Conservation (phyloP, 192 early-diverging fungal species). For the Backusella luteola region DNA sequence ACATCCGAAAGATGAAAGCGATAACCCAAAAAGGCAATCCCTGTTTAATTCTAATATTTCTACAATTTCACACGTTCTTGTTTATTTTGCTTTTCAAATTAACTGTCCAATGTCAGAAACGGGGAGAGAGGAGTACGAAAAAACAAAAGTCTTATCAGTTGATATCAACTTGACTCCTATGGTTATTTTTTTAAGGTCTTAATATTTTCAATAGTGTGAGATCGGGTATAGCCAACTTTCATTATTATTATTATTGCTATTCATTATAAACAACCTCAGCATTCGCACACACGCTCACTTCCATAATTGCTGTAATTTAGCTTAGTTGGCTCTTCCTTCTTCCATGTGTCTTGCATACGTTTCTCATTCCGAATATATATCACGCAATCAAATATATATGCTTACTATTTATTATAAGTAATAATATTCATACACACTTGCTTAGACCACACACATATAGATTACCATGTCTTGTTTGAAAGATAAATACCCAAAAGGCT, state of each 20-base stretch:
- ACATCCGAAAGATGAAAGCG: conserved; percentile 28
- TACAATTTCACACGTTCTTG: conserved; percentile 13
- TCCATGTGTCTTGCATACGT: conserved; percentile 14
- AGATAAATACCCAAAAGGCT: background rate
- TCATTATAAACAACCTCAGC: background rate
- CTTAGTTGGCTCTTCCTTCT: background rate
- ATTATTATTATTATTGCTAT: background rate
- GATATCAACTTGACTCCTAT: conserved; percentile 15
- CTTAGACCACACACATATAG: background rate
- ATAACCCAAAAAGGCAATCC: conserved; percentile 22
- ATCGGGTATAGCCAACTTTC: background rate
- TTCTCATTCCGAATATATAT: conserved; percentile 25
- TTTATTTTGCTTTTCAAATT: conserved; percentile 6
- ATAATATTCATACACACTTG: background rate
- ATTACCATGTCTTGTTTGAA: background rate
- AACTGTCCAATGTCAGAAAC: conserved; percentile 4
- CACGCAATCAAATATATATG: conserved; percentile 4
- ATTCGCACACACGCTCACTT: background rate
- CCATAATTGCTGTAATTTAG: background rate
- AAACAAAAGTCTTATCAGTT: conserved; percentile 15
- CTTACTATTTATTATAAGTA: too few relatives aligned
- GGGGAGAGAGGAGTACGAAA: background rate
- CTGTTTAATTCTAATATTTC: conserved; percentile 9
- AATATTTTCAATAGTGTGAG: background rate
- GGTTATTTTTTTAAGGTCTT: background rate